Evolutionary conservation across 352 stramenopile species (phyloP).

Genomic region (Phytophthora aleatoria): DNA sequence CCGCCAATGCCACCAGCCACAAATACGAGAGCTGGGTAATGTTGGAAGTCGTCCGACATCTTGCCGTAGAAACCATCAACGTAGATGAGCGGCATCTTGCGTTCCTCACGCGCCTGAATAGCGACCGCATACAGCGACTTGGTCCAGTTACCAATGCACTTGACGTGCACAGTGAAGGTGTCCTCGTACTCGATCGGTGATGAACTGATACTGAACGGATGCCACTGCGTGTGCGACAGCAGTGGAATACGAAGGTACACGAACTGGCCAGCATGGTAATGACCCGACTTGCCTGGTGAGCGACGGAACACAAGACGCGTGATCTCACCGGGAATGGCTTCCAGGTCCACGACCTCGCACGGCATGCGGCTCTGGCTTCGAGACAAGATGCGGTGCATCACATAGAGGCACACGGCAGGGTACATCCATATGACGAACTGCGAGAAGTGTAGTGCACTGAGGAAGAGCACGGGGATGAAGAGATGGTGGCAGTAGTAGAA

Average conservation of each 20-base stretch:
- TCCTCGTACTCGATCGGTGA: conserved; percentile 86
- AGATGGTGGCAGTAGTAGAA: conserved; percentile 92
- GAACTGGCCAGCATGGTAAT: conserved; percentile 85
- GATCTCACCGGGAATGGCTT: conserved; percentile 83
- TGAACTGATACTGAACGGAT: conserved; percentile 88
- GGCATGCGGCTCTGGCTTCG: conserved; percentile 71
- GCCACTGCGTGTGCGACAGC: conserved; percentile 78
- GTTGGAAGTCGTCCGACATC: conserved; percentile 84
- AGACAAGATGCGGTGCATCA: conserved; percentile 82
- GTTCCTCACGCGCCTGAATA: conserved; percentile 77
- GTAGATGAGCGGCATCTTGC: conserved; percentile 83
- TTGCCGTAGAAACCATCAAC: conserved; percentile 86
- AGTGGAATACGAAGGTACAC: conserved; percentile 78
- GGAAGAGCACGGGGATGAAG: conserved; percentile 82
- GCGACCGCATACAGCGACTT: conserved; percentile 76
- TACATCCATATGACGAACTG: conserved; percentile 90
- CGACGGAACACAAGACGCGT: conserved; percentile 82
- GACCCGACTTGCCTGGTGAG: conserved; percentile 69
- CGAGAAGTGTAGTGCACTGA: conserved; percentile 71
- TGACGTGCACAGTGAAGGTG: conserved; percentile 86
- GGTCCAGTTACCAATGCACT: conserved; percentile 77
- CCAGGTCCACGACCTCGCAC: conserved; percentile 82
- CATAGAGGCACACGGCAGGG: conserved; percentile 72
- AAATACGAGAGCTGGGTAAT: conserved; percentile 82
- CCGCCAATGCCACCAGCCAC: conserved; percentile 87